phyloP scores from a whole-genome alignment of 2,329 filamentous ascomycete genomes.

The Pseudogymnoascus sp. region DNA sequence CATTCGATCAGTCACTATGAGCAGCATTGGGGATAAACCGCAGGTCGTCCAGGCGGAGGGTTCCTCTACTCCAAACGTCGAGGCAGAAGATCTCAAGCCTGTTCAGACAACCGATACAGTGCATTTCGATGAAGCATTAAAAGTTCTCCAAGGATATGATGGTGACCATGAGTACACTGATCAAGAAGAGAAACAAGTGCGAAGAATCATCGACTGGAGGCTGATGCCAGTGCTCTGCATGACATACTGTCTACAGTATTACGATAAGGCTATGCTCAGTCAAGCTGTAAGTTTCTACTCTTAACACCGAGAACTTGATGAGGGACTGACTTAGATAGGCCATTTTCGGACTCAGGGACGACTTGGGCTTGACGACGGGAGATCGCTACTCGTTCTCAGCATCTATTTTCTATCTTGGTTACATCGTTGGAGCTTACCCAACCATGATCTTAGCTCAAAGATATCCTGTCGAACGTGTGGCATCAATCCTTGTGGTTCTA shows the following conservation, averaged over 20 bases:
- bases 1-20: not conserved
- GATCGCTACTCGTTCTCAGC: constrained; percentile 37
- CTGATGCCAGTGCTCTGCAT: constrained; percentile 39
- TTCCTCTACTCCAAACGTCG: not conserved
- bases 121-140: constrained; percentile 33
- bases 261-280: constrained; percentile 45
- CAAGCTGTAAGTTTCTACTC: constrained; percentile 35
- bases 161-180: constrained; percentile 36
- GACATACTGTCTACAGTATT: constrained; percentile 40
- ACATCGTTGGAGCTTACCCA: constrained; percentile 40
- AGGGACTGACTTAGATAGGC: constrained; percentile 22
- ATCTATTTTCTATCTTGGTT: constrained; percentile 42
- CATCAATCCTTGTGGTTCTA: constrained; percentile 23
- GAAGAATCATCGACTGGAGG: constrained; percentile 35
- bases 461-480: constrained; percentile 39
- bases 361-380: constrained; percentile 33
- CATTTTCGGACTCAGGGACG: constrained; percentile 34
- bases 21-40: not conserved
- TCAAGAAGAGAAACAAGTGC: constrained; percentile 35
- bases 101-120: constrained; percentile 24
- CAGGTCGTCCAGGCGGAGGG: not conserved
- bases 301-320: not conserved
- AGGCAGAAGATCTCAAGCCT: not conserved
- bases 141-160: constrained; percentile 33
- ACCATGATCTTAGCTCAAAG: constrained; percentile 32